Base-by-base conservation (phyloP, 257 asterid species). In the Petunia axillaris region DNA sequence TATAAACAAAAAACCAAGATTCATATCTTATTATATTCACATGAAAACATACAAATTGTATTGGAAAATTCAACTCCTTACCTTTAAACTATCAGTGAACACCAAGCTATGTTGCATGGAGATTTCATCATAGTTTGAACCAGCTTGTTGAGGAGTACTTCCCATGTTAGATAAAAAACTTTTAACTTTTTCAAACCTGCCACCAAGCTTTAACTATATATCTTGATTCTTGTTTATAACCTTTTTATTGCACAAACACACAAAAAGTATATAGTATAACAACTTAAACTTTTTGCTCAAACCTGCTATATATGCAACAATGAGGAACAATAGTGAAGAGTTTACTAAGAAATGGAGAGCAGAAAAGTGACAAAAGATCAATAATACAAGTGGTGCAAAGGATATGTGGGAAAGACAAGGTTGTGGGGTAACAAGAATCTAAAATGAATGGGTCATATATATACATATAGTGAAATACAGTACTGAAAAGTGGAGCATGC, bases 1-100 rank as follows among this genome's bases (percentile, higher is more conserved):
- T 79, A 59, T 54, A 14, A 79, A n/a, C 15, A 15, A 5, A 8
- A 50, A 25, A 13, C 3, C 80, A 1, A 78, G 8, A 79, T 15
- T 39, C 3, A 68, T 14, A 44, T 71, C n/a, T 74, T 43, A 4
- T 16, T 0, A 25, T 25, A 25, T 25, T 48, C 9, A 10, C 16
- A 6, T 58, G 13, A 58, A 3, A 36, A 4, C 16, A 50, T 39
- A 4, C 14, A 77, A 48, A 5, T 54, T 59, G 40, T 8, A 14
- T 8, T 54, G 65, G 16, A n/a, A 64, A 54, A 67, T 48, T 0
- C 13, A n/a, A 15, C 10, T 1, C 13, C 35, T 11, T 82, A 89
- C 98, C 94, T 87, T 92, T 75, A 92, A 82, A 86, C 94, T 88
- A 74, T 93, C 93, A 40, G 92, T 83, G 85, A 93, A 93, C 67